Evolutionary conservation across 2,329 filamentous ascomycete genomes (phyloP), one percentile per base, ranked within the genome.

Genomic region (Ophiostoma himal-ulmi): DNA sequence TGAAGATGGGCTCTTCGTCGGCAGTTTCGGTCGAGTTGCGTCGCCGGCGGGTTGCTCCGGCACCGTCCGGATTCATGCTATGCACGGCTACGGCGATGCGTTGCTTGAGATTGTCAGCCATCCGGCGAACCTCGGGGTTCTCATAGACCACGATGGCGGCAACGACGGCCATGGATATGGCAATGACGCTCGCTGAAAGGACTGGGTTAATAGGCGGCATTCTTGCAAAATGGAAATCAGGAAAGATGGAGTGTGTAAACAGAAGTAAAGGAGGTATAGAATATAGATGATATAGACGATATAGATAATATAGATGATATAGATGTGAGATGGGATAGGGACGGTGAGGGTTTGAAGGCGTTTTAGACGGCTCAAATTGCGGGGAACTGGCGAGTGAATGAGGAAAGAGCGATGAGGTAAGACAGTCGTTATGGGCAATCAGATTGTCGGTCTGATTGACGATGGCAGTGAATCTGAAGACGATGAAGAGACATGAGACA

Each of bases 121-220:
- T 85, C 74, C 86, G 85, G 73, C 86, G 85, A 37, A 89, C 78
- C 78, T 89, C 87, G 70, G 87, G 87, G 30, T 83, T 87, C 77
- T 90, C 87, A 79, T 89, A 89, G 71, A 89, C 81, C 73, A 85
- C 85, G 72, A 88, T 83, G 71, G 85, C 85, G 44, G 85, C 83
- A 36, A 85, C 85, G 71, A 87, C 83, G 70, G 84, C 85, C 71
- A 88, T 82, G 39, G 85, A 83, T 44, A 86, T 80, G 78, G 84
- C 86, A 73, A 87, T 83, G 67, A 86, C 81, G 81, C 85, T 86
- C 74, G 83, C 86, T 83, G 86, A 85, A 62, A 83, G 80, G 74
- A 83, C 78, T 74, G 85, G 83, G 80, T 87, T 87, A 85, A 83
- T 77, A 77, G 82, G 79, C 71, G 85, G 85, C 85, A 87, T 87